Base-by-base conservation (phyloP, 345 rosid genomes). In the Bruguiera sexangula region DNA sequence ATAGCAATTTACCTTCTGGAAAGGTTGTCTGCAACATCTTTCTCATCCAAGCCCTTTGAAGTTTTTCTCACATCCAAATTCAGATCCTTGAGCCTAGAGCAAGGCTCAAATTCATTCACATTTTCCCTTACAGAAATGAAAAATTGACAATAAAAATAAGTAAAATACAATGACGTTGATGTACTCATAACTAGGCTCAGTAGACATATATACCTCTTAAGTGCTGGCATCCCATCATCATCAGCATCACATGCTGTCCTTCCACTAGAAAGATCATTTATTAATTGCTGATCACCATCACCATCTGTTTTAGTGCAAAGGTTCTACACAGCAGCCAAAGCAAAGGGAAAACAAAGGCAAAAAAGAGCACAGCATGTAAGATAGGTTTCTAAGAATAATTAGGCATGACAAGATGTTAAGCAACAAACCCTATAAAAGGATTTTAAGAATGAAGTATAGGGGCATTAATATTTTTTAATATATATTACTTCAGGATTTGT, bases 71-170 rank as follows among this genome's bases (percentile, higher is more conserved):
- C 91, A 74, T 86, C 89, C 90, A 89, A 81, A 82, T 82, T 89
- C 58, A 89, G 82, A 71, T 82, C 89, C 87, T 82, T 87, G 2
- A 89, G 88, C 89, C 85, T 87, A 75, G 85, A 80, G 81, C 92
- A 85, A 66, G 90, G 85, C 68, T 86, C 96, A 78, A 86, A 89
- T 60, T 84, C 89, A 81, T 74, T 64, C n/a, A 82, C 79, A 71
- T 62, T 69, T 46, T 84, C 86, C 78, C 71, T 77, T 60, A 29
- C 26, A 70, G 20, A 63, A 78, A 63, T 26, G 21, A 50, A n/a
- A 65, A 16, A 63, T 11, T 48, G 72, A 58, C 36, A 61, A 70
- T 20, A 31, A 68, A 65, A 24, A 29, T 37, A 51, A 46, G 55
- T 34, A 65, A 55, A 60, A 68, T 30, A 5, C 15, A 69, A 34